Base-by-base conservation (phyloP, 768 basidiomycete species). In the Russula brevipes region DNA sequence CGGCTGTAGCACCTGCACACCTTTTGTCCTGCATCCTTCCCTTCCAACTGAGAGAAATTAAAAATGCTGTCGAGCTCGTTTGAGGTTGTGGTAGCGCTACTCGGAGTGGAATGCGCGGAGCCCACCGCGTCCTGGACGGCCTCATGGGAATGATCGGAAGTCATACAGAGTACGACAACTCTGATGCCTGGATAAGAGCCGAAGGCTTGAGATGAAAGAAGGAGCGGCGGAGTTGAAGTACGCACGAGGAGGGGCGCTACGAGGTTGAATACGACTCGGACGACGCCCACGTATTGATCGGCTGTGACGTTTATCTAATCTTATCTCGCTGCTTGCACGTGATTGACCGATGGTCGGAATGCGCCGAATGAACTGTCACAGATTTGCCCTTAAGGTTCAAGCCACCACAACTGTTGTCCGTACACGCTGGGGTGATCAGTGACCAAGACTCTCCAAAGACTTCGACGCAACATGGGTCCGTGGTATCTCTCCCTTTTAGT, bases 391-490 rank as follows among this genome's bases (percentile, higher is more conserved):
- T 66, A 66, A 66, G 51, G 65, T 66, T 66, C 57, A 64, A 66
- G 65, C 65, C 65, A 66, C 65, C 35, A 35, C 47, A 11, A 17
- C 9, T 10, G 14, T 17, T 33, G 35, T 12, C 50, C 44, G 35
- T 36, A 16, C 19, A 53, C 44, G 24, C 9, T 24, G 24, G 24
- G 24, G 24, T 24, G 24, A 42, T 10, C 45, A 39, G n/a, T 16
- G 42, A 12, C 41, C 51, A 19, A 42, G 33, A 59, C 44, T 66
- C 64, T 75, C 73, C 8, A 42, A 74, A 73, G 72, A 75, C 72
- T 64, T 71, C 70, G 72, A 75, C 70, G 75, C 73, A 76, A 75
- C 71, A 77, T 77, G 76, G 76, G 76, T 76, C 54, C 59, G 75
- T 72, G 55, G 24, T 56, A 30, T 19, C 47, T 57, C 60, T 33